phyloP scores from a whole-genome alignment of 805 yeast species.

The Candida pseudofarinosa region DNA sequence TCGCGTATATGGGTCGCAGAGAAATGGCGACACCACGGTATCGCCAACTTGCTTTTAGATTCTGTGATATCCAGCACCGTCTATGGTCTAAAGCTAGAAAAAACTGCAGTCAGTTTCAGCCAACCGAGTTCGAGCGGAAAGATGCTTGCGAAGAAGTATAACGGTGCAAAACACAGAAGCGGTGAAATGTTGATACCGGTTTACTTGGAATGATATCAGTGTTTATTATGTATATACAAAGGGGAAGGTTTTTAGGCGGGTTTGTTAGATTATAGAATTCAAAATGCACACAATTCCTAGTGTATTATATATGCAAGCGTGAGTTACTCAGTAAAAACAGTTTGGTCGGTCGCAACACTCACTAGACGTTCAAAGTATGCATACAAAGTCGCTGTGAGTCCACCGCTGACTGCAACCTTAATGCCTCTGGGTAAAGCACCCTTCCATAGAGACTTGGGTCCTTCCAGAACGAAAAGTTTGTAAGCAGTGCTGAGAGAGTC shows the following conservation, averaged over 20 bases:
- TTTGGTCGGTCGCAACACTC: slow-evolving; percentile 26
- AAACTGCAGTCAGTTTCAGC: slow-evolving; percentile 56
- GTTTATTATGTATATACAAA: not conserved
- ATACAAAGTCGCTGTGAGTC: slow-evolving; percentile 38
- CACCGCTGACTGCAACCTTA: slow-evolving; percentile 39
- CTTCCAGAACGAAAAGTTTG: slow-evolving; percentile 27
- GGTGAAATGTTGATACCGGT: slow-evolving; percentile 51
- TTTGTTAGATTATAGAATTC: no score
- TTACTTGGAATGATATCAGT: slow-evolving; percentile 28
- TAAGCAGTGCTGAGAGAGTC: slow-evolving; percentile 54
- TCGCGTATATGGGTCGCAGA: slow-evolving; percentile 44
- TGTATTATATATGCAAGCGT: not conserved
- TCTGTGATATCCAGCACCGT: slow-evolving; percentile 42
- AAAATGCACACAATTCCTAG: no score
- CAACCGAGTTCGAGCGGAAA: slow-evolving; percentile 70
- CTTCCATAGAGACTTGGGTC: slow-evolving; percentile 26
- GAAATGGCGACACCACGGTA: slow-evolving; percentile 45
- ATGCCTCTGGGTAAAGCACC: slow-evolving; percentile 40
- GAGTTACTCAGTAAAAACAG: slow-evolving; percentile 22
- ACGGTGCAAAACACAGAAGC: slow-evolving; percentile 51
- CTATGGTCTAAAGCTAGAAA: slow-evolving; percentile 45
- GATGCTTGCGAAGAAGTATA: slow-evolving; percentile 51
- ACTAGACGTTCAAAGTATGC: slow-evolving; percentile 30
- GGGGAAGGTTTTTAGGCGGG: no score
- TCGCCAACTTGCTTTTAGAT: slow-evolving; percentile 45